Percentiles rank a stretch among this genome's conserved stretches.
Conservation (phyloP, 2,329 filamentous ascomycete species). For the Emergomyces orientalis region DNA sequence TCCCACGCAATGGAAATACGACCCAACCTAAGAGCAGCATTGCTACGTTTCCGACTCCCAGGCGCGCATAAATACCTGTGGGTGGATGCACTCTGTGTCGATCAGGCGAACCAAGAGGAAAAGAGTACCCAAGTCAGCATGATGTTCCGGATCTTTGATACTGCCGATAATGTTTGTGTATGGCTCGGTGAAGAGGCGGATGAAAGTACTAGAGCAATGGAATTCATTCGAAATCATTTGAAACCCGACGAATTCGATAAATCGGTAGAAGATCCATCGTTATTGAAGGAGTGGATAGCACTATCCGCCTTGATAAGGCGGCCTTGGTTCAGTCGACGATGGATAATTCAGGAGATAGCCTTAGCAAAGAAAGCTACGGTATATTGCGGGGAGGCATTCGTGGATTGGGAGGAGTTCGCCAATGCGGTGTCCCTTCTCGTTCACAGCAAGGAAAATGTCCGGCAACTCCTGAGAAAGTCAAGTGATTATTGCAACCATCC, state of each 20-base stretch:
- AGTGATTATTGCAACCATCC: conserved; percentile 1
- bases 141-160: conserved; percentile 4
- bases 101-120: not conserved
- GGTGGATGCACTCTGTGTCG: conserved; percentile 2
- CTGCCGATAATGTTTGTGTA: not conserved
- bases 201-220: not conserved
- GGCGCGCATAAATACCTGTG: not conserved
- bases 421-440: not conserved
- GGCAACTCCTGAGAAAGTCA: not conserved
- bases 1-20: conserved; percentile 1
- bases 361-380: conserved; percentile 1
- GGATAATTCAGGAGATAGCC: conserved; percentile 2
- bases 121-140: not conserved
- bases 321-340: conserved; percentile 2
- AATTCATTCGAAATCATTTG: not conserved
- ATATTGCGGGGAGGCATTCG: not conserved
- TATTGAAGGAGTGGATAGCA: not conserved
- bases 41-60: not conserved
- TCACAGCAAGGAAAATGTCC: not conserved
- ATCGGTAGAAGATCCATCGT: not conserved
- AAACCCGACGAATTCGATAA: conserved; percentile 1
- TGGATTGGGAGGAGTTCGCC: conserved; percentile 1
- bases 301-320: not conserved
- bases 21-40: not conserved
- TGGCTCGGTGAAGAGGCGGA: not conserved